Evolutionary conservation across 2,329 filamentous ascomycete species (phyloP), one percentile per base, ranked within the genome.

Genomic region (Hypoxylon sp.): DNA sequence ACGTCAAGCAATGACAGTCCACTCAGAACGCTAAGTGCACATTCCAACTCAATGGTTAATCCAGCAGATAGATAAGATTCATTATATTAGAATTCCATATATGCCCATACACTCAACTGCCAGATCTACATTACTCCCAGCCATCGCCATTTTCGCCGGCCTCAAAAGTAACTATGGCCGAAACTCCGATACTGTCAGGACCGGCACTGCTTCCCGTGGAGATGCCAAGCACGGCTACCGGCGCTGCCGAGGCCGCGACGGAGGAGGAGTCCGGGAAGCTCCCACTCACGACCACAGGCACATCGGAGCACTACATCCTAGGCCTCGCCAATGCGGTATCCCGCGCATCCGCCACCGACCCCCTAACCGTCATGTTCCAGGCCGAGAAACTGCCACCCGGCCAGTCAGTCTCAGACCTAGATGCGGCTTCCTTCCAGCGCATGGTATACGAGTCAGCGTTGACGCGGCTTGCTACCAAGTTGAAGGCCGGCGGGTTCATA

Each of bases 401-500:
- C 32, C 44, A 52, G 16, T 50, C 56, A 22, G 4, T 16, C 12
- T 20, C 52, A 2, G 61, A 54, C 12, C 40, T 67, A 1, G 61
- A 61, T 11, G 12, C 33, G 1, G n/a, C 52, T 16, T 20, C 52
- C 8, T n/a, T 64, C 16, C 50, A 53, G 54, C 40, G 52, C 14
- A 20, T 63, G 1, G 40, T 60, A 4, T 40, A 40, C 42, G 46
- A 56, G 14, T 22, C 50, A 2, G 59, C 67, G 14, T 18, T 20
- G 1, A 20, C 48, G 2, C 59, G 69, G 1, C 24, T 64, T 2
- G 8, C 33, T 1, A 12, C 50, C 12, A 71, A 71, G 54, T 2
- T 71, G 9, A 32, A 51, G 9, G 28, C 28, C 22, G 62, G 65
- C 48, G 63, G 40, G 11, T 70, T 74, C 50, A 58, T 71, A 9